phyloP scores from a whole-genome alignment of 345 rosid species.

The Gossypium ekmanianum region DNA sequence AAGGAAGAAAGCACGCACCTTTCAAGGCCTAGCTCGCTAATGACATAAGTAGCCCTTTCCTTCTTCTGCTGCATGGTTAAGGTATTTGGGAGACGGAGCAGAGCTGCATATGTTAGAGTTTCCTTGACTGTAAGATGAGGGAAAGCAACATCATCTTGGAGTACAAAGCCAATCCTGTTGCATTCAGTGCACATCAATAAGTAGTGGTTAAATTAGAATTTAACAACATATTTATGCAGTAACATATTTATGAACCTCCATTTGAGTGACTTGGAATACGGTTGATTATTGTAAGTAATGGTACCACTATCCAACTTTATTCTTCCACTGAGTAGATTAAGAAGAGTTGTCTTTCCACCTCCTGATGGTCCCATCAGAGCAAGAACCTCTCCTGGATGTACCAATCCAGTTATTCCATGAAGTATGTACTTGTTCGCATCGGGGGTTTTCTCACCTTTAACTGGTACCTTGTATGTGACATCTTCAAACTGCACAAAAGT shows the following conservation, averaged over 20 bases:
- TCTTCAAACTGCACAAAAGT: slow-evolving; percentile 16
- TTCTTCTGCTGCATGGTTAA: slow-evolving; percentile 22
- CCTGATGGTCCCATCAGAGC: slow-evolving; percentile 40
- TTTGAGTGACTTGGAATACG: slow-evolving; percentile 22
- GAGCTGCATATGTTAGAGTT: slow-evolving; percentile 29
- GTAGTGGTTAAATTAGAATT: neutral
- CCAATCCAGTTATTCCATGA: slow-evolving; percentile 28
- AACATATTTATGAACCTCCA: slow-evolving; percentile 15
- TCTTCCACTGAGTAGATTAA: slow-evolving; percentile 34
- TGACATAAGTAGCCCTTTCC: slow-evolving; percentile 22
- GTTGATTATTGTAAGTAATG: slow-evolving; percentile 31
- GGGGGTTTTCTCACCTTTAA: neutral
- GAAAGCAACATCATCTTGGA: slow-evolving; percentile 36
- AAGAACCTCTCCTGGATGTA: slow-evolving; percentile 30
- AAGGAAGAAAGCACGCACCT: slow-evolving; percentile 19
- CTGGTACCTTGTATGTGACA: slow-evolving; percentile 19
- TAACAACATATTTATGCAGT: neutral
- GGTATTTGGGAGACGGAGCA: slow-evolving; percentile 25
- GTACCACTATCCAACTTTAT: slow-evolving; percentile 13
- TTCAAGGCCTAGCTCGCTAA: slow-evolving; percentile 27
- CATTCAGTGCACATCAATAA: neutral
- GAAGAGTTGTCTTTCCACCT: slow-evolving; percentile 34
- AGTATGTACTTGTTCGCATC: slow-evolving; percentile 22
- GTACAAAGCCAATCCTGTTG: slow-evolving; percentile 33
- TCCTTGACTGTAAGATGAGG: slow-evolving; percentile 36